Evolutionary conservation across 192 early-diverging fungal genomes (phyloP).

Genomic region (Rhizophagus clarus): DNA sequence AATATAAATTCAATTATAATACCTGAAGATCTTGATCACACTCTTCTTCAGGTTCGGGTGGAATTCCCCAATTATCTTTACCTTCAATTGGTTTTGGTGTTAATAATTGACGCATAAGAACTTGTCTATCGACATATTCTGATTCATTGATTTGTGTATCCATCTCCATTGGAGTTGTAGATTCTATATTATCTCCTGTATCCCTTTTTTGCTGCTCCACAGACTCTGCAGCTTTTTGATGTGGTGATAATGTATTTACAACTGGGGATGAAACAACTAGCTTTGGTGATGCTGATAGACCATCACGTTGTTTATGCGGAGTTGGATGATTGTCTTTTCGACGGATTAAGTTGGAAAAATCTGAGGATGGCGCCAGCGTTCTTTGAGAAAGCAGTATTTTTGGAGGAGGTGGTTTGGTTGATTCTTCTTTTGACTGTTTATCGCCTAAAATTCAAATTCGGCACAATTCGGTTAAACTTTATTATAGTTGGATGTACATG

Average conservation of each 20-base stretch:
- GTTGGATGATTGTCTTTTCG: constrained; percentile 6
- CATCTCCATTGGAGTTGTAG: neutral
- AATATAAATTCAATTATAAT: constrained; percentile 10
- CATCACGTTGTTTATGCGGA: constrained; percentile 1
- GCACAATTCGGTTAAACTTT: neutral
- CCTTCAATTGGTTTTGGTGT: constrained; percentile 51
- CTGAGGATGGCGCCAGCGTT: constrained; percentile 5
- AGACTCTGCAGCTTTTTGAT: no score
- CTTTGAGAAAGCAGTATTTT: neutral
- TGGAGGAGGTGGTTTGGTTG: neutral
- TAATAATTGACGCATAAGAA: constrained; percentile 39
- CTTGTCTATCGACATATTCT: neutral
- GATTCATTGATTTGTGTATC: constrained; percentile 3
- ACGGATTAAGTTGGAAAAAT: constrained; percentile 28
- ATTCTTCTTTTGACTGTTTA: neutral
- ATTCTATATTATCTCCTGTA: neutral
- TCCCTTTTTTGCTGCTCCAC: neutral
- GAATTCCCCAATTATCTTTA: constrained; percentile 61
- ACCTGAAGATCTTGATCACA: constrained; percentile 68
- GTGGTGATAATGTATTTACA: neutral
- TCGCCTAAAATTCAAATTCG: neutral
- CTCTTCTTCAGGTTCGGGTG: constrained; percentile 53
- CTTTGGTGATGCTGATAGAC: neutral
- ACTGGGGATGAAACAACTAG: neutral
- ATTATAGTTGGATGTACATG: neutral